A percentile compares a stretch with the other conserved stretches of the same genome.
phyloP scores from a whole-genome alignment of 192 early-diverging fungal species.

The Coemansia sp. region DNA sequence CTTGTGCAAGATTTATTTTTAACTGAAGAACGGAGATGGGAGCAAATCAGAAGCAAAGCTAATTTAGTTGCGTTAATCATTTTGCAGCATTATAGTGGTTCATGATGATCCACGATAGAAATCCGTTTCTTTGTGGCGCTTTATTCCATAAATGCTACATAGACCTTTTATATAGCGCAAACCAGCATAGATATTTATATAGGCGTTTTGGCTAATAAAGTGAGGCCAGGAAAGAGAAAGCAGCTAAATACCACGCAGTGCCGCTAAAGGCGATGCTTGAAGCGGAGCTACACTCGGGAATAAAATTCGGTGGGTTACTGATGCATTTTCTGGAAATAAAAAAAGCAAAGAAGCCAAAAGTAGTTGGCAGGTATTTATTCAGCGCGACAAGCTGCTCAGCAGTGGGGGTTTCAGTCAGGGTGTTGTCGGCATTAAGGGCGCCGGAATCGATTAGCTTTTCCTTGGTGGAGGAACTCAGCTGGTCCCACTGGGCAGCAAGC shows the following conservation, averaged over 20 bases:
- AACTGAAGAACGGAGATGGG: too few species aligned
- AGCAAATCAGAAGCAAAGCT: too few species aligned
- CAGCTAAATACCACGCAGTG: neutral
- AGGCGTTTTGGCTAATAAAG: too few species aligned
- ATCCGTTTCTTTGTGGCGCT: too few species aligned
- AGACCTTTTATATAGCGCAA: too few species aligned
- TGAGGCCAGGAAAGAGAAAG: neutral
- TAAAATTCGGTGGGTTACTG: neutral
- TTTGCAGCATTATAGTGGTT: too few species aligned
- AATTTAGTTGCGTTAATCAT: too few species aligned
- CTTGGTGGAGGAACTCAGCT: constrained; percentile 19
- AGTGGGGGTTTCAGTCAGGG: constrained; percentile 20
- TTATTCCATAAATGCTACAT: too few species aligned
- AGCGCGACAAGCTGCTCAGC: constrained; percentile 10
- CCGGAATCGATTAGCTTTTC: neutral
- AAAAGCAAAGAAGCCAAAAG: constrained; percentile 30
- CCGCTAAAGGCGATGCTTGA: neutral
- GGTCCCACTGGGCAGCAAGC: constrained; percentile 15
- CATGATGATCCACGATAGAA: too few species aligned
- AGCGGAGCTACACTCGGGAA: too few species aligned
- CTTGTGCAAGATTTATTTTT: too few species aligned
- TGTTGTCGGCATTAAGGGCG: constrained; percentile 20
- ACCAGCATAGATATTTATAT: too few species aligned
- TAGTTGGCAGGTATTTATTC: constrained; percentile 9
- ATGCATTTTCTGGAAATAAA: constrained; percentile 23